phyloP scores from a whole-genome alignment of 805 yeast species.

The Spathaspora girioi region DNA sequence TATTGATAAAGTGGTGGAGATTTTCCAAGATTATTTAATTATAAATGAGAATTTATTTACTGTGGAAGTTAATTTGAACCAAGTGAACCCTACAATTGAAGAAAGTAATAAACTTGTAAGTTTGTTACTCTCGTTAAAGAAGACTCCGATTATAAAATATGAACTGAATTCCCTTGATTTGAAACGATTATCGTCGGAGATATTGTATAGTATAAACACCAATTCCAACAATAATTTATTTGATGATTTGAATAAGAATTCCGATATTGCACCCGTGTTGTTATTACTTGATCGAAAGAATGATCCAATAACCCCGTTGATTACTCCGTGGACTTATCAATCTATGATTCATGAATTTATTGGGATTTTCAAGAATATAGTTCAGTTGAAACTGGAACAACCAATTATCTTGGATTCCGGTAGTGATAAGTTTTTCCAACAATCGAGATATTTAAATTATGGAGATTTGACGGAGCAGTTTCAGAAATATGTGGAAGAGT shows the following conservation, averaged over 20 bases:
- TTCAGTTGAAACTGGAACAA: slow-evolving; percentile 49
- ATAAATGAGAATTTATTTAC: slow-evolving; percentile 65
- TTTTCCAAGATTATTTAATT: slow-evolving; percentile 80
- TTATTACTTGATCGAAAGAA: slow-evolving; percentile 77
- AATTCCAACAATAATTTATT: slow-evolving; percentile 58
- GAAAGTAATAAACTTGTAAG: slow-evolving; percentile 45
- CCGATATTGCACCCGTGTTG: slow-evolving; percentile 70
- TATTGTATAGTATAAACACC: slow-evolving; percentile 53
- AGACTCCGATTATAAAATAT: slow-evolving; percentile 74
- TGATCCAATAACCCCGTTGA: slow-evolving; percentile 90
- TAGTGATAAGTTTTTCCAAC: slow-evolving; percentile 72
- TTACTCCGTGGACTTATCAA: slow-evolving; percentile 97
- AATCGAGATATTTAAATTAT: slow-evolving; percentile 84
- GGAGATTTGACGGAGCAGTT: slow-evolving; percentile 92
- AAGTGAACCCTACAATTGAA: slow-evolving; percentile 26
- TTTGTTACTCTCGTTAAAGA: slow-evolving; percentile 64
- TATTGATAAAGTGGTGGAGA: slow-evolving; percentile 70
- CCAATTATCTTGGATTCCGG: slow-evolving; percentile 47
- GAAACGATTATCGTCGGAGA: slow-evolving; percentile 64
- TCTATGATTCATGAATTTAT: slow-evolving; percentile 94
- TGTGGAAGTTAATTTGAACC: slow-evolving; percentile 13
- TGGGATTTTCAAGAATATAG: slow-evolving; percentile 79
- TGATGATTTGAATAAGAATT: slow-evolving; percentile 53
- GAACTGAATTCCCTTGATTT: slow-evolving; percentile 68
- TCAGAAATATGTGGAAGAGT: slow-evolving; percentile 77